These are phyloP conservation scores for Aureobasidium sp. DNA, from an alignment of 2,329 filamentous ascomycete species.

Conservation along the genomic window DNA sequence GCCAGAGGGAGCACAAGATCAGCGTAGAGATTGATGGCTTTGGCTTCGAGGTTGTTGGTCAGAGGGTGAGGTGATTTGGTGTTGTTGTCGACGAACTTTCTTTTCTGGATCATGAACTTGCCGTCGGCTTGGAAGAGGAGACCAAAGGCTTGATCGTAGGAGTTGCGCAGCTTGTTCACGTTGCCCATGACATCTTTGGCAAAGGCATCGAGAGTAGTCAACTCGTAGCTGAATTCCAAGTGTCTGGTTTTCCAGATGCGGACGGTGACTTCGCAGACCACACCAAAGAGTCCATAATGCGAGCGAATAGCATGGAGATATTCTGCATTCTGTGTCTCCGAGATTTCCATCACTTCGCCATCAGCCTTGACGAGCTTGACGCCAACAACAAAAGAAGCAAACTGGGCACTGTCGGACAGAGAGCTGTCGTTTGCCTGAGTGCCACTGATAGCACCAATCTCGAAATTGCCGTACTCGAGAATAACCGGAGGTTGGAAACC, in stretches of 20 bases:
- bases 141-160: constrained; percentile 14
- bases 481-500: constrained; percentile 16
- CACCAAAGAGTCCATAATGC: constrained; percentile 16
- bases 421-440: constrained; percentile 15
- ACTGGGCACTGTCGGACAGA: constrained; percentile 1
- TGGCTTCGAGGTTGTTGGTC: not conserved
- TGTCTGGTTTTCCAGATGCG: constrained; percentile 13
- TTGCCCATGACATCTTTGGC: constrained; percentile 1
- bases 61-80: not conserved
- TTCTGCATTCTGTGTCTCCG: constrained; percentile 9
- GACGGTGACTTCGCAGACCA: constrained; percentile 14
- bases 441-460: constrained; percentile 13
- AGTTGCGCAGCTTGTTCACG: not conserved
- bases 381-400: constrained; percentile 15
- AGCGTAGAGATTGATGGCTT: not conserved
- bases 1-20: not conserved
- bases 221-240: constrained; percentile 14
- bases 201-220: constrained; percentile 2
- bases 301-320: constrained; percentile 13
- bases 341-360: constrained; percentile 14
- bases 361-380: constrained; percentile 15
- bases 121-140: constrained; percentile 15
- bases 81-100: constrained; percentile 8
- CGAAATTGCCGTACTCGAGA: constrained; percentile 17
- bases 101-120: constrained; percentile 12